phyloP scores from a whole-genome alignment of 495 filamentous ascomycete genomes.

The Clavariopsis aquatica region DNA sequence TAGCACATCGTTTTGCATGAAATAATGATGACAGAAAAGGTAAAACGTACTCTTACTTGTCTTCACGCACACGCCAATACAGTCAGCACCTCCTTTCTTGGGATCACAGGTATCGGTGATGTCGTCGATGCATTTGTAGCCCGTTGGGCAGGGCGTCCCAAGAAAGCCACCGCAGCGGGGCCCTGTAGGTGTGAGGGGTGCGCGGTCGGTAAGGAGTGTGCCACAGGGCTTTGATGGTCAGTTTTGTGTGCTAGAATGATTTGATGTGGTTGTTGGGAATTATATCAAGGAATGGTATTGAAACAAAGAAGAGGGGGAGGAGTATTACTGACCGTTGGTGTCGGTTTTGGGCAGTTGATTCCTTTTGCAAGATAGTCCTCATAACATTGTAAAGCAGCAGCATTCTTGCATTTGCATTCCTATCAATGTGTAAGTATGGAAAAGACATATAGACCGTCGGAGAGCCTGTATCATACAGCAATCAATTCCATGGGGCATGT shows the following conservation, averaged over 20 bases:
- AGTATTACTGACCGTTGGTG: constrained; percentile 3
- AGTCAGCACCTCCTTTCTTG: neutral
- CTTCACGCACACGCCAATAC: constrained; percentile 4
- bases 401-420: constrained; percentile 32
- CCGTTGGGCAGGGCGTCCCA: neutral
- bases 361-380: constrained; percentile 13
- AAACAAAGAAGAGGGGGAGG: too few relatives aligned
- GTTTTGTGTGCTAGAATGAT: too few relatives aligned
- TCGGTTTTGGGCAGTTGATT: constrained; percentile 20
- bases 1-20: too few relatives aligned
- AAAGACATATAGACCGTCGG: too few relatives aligned
- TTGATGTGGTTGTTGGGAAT: too few relatives aligned
- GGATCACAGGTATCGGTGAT: neutral
- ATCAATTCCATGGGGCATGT: constrained; percentile 20
- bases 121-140: constrained; percentile 3
- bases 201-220: neutral
- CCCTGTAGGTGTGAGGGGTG: neutral
- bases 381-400: constrained; percentile 24
- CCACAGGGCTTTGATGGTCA: too few relatives aligned
- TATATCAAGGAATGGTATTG: too few relatives aligned
- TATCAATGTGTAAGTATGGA: neutral
- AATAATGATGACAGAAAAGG: too few relatives aligned
- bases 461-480: constrained; percentile 5
- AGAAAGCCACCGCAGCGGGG: neutral
- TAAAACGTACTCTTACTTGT: neutral